A percentile compares a stretch with the other conserved stretches of the same genome.
Evolutionary conservation across 352 stramenopile species (phyloP).

Genomic region (Achlya hypogyna): DNA sequence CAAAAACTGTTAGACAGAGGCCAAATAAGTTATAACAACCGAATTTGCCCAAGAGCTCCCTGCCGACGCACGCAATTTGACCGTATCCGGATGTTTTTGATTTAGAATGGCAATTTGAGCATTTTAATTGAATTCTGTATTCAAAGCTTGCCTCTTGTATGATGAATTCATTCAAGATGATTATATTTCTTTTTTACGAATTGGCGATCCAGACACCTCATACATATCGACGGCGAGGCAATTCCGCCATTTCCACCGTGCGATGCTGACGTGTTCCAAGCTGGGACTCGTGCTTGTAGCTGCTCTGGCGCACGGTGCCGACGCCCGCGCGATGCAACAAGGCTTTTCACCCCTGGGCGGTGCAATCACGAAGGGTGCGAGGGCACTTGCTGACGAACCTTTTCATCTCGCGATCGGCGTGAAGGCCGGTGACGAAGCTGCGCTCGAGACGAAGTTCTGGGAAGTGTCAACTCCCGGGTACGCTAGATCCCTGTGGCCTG

Average conservation of each 20-base stretch:
- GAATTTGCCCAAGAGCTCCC: no score
- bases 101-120: no score
- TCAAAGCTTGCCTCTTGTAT: no score
- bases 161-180: no score
- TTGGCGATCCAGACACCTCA: no score
- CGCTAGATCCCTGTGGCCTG: background rate
- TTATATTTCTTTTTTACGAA: no score
- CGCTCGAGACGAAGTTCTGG: conserved; percentile 9
- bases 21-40: no score
- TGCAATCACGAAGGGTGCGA: background rate
- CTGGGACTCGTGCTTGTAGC: background rate
- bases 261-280: background rate
- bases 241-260: background rate
- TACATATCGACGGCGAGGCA: background rate
- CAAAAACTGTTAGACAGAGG: no score
- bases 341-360: background rate
- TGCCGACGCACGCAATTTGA: no score
- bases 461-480: conserved; percentile 11
- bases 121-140: no score
- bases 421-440: background rate
- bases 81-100: no score
- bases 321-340: background rate
- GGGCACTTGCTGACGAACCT: background rate
- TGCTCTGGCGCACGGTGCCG: no score
- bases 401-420: conserved; percentile 7